Base-by-base conservation (phyloP, 805 yeast species). In the Pichia exigua region DNA sequence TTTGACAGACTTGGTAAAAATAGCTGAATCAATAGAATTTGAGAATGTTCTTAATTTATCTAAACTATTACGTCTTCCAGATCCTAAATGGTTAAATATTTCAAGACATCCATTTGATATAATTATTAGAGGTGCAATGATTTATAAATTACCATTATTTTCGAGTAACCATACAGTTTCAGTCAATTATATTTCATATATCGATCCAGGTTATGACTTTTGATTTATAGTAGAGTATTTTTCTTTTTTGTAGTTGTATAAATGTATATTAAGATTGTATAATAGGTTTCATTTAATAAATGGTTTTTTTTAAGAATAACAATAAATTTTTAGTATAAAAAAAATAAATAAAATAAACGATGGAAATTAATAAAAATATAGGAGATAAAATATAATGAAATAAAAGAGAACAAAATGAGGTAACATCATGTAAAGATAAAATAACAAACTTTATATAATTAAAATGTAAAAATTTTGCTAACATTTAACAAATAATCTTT, bases 101-200 rank as follows among this genome's bases (percentile, higher is more conserved):
- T 81, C 85, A 12, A 78, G 80, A 54, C 79, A 87, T 62, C 96
- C 96, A 13, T 92, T 91, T 65, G 96, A 89, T 54, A 71, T 92
- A 57, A 85, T 89, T 21, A 74, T 92, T 3, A 73, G 95, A 47
- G 98, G 98, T 1, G 81, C 83, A 22, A 74, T 92, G 63, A 81
- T 79, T 61, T 92, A 92, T 66, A 79, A 77, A 47, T 72, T 90
- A 49, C 94, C 96, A 1, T 73, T 91, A 56, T 71, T 76, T 32
- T 67, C 68, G 38, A 71, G 75, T 10, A 73, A 73, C 46, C 76
- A 78, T 60, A 76, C 85, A 0, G 76, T 84, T 4, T 79, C 82
- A 2, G 81, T 87, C 11, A 82, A 82, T 53, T 80, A 80, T 59
- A 72, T 77, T 9, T 74, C 78, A 3, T 68, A 70, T 38, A 76